Conservation (phyloP, 2,329 filamentous ascomycete species). For the Sporothrix pallida region DNA sequence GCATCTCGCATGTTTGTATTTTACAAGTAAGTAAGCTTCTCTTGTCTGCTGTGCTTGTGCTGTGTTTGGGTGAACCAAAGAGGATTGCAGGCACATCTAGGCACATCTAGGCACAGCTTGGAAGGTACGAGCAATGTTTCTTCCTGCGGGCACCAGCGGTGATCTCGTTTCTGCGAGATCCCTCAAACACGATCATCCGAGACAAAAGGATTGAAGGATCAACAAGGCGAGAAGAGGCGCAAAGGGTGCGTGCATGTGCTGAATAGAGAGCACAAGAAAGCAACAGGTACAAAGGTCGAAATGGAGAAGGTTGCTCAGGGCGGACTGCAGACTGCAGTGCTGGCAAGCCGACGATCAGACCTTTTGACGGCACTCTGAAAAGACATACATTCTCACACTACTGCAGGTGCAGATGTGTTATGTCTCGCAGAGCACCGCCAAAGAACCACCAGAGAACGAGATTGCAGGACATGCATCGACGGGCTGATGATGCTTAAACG, state of each 20-base stretch:
- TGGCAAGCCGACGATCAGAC: conserved; percentile 7
- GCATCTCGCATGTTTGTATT: not conserved
- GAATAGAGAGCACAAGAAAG: not conserved
- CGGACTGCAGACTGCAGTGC: not conserved
- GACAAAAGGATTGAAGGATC: conserved; percentile 16
- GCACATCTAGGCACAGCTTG: no score
- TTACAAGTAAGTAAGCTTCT: not conserved
- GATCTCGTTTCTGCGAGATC: conserved; percentile 25
- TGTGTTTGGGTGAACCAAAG: not conserved
- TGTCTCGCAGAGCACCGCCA: no score
- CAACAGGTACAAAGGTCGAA: not conserved
- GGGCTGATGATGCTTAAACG: not conserved
- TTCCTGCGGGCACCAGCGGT: conserved; percentile 1
- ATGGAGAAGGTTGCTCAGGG: not conserved
- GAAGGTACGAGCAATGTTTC: conserved; percentile 15
- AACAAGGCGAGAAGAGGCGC: conserved; percentile 19
- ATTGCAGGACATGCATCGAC: conserved; percentile 23
- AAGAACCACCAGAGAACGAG: not conserved
- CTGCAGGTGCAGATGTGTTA: conserved; percentile 10
- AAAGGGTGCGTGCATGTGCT: not conserved
- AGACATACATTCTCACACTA: not conserved
- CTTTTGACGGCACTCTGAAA: not conserved
- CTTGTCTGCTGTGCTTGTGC: not conserved
- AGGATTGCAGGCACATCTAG: not conserved
- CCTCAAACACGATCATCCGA: conserved; percentile 26